Percentiles rank a stretch among this genome's conserved stretches.
phyloP scores from a whole-genome alignment of 1,284 basidiomycete genomes.

The Abortiporus biennis region DNA sequence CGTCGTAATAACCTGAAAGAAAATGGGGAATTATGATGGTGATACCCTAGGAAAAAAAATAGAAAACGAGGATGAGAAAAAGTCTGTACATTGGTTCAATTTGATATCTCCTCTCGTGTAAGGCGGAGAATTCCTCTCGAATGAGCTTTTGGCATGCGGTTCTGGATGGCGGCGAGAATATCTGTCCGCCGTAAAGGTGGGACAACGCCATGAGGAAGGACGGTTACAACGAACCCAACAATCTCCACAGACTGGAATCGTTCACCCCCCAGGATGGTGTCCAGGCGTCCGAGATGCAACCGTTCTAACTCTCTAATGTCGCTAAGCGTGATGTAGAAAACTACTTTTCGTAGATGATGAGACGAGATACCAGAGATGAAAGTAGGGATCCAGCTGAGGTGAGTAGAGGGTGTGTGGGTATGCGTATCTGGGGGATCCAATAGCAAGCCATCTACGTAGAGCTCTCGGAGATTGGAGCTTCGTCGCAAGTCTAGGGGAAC shows the following conservation, averaged over 20 bases:
- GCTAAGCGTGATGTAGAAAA: constrained; percentile 3
- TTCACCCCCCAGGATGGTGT: background rate
- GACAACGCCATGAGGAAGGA: too few relatives aligned
- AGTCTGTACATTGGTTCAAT: too few relatives aligned
- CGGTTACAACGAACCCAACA: background rate
- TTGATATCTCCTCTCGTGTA: too few relatives aligned
- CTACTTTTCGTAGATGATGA: background rate
- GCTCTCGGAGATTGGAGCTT: background rate
- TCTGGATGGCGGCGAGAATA: too few relatives aligned
- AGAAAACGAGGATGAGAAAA: too few relatives aligned
- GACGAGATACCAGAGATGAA: background rate
- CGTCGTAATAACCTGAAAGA: too few relatives aligned
- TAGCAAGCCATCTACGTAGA: constrained; percentile 3
- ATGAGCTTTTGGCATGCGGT: constrained; percentile 2
- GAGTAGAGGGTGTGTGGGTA: background rate
- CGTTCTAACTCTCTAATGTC: background rate
- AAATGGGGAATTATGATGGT: too few relatives aligned
- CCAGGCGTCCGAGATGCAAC: background rate
- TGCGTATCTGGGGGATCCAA: background rate
- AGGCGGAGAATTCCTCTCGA: too few relatives aligned
- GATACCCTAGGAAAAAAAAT: too few relatives aligned
- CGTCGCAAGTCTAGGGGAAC: background rate
- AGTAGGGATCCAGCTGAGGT: background rate
- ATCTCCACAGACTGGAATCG: background rate
- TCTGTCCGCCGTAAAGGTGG: too few relatives aligned